Evolutionary conservation across 2,329 filamentous ascomycete genomes (phyloP), one percentile per base, ranked within the genome.

Genomic region (Trichoderma guizhouense): DNA sequence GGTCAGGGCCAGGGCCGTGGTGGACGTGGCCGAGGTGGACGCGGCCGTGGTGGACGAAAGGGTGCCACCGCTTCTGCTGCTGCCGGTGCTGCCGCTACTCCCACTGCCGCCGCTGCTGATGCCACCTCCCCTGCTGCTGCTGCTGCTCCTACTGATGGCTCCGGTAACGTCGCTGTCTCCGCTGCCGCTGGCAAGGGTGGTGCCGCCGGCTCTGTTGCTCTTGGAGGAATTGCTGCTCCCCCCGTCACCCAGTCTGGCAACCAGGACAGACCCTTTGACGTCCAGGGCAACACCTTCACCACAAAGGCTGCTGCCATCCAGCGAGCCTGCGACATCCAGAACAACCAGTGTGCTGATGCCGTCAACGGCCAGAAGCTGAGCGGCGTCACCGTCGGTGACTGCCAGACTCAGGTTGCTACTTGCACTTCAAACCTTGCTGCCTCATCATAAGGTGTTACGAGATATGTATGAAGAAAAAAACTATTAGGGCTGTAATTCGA

Each of bases 321-420:
- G 79, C 84, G 90, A 61, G 86, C 88, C 43, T 92, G 90, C 77
- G 85, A 89, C 73, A 86, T 90, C 72, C 88, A 91, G 81, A 87
- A 89, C 81, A 91, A 90, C 76, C 80, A 79, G 4, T 92, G 90
- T 76, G 82, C 86, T 14, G 81, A 89, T 74, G 85, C 85, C 32
- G 86, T 86, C 71, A 91, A 91, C 79, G 76, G 81, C 14, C 87
- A 88, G 24, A 72, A 79, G 65, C 75, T 82, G 15, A 74, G 77
- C 4, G 83, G 83, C 53, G 78, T 83, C 72, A 81, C 80, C 4
- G 79, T 86, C 32, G 74, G 77, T n/a, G 85, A 90, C 71, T 92
- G 90, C 81, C 82, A 86, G 73, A 76, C 81, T 5, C 90, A 92
- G 80, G 83, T 89, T 76, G 2, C 62, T 30, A 11, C 51, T 14